Conservation (phyloP, 495 filamentous ascomycete species). For the Neurospora sublineolata region DNA sequence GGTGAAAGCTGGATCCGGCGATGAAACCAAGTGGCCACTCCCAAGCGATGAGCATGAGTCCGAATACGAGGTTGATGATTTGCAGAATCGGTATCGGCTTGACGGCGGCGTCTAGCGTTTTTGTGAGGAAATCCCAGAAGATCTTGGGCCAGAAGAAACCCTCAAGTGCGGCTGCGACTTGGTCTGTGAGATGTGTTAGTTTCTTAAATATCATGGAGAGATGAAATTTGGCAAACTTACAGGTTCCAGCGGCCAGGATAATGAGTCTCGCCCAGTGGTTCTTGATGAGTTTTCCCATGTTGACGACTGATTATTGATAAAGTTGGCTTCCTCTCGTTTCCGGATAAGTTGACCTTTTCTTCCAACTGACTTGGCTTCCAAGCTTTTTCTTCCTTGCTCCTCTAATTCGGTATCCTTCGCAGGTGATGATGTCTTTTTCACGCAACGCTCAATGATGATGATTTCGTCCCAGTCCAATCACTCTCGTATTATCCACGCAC, state of each 20-base stretch:
- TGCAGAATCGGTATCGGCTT: constrained; percentile 84
- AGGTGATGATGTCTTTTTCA: not conserved
- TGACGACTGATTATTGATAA: constrained; percentile 14
- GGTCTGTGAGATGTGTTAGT: constrained; percentile 44
- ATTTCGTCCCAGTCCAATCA: not conserved
- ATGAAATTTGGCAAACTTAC: constrained; percentile 41
- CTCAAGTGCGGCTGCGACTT: constrained; percentile 72
- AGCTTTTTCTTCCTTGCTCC: not conserved
- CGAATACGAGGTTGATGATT: constrained; percentile 88
- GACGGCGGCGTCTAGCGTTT: constrained; percentile 76
- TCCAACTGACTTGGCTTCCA: not conserved
- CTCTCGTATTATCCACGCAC: not conserved
- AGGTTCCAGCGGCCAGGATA: constrained; percentile 70
- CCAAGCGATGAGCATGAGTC: constrained; percentile 67
- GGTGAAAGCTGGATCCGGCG: constrained; percentile 61
- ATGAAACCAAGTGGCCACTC: constrained; percentile 75
- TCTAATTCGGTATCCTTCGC: not conserved
- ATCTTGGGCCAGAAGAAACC: constrained; percentile 98
- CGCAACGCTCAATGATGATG: not conserved
- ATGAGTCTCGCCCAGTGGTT: constrained; percentile 97
- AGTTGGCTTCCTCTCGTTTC: not conserved
- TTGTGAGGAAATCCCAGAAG: constrained; percentile 94
- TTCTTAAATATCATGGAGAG: too few relatives aligned
- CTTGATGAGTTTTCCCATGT: constrained; percentile 95
- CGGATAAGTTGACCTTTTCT: not conserved